These are phyloP conservation scores for Cyberlindnera veronae DNA, from an alignment of 805 yeast genomes.

Conservation along the genomic window DNA sequence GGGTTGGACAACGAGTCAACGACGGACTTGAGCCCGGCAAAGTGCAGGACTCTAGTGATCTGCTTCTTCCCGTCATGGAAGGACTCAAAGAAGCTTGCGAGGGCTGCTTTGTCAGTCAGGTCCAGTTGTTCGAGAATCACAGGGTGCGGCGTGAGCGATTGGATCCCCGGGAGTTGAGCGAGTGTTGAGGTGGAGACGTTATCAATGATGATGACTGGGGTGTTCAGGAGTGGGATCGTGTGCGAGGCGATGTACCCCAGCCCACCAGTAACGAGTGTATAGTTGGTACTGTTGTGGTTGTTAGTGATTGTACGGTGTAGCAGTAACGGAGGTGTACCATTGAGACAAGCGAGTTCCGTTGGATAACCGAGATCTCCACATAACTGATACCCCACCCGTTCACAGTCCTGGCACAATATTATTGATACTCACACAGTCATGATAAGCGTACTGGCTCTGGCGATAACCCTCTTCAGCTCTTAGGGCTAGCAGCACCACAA, in stretches of 20 bases:
- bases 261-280: conserved; percentile 65
- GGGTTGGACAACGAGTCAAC: conserved; percentile 74
- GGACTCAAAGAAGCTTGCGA: conserved; percentile 6
- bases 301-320: not conserved
- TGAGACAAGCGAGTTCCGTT: too few species aligned
- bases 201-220: conserved; percentile 70
- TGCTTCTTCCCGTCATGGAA: conserved; percentile 10
- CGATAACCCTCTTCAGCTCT: too few species aligned
- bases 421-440: too few species aligned
- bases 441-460: too few species aligned
- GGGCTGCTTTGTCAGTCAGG: conserved; percentile 4
- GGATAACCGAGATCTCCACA: too few species aligned
- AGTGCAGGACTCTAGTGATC: conserved; percentile 43
- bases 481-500: too few species aligned
- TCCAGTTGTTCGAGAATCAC: conserved; percentile 43
- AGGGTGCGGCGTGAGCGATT: conserved; percentile 42
- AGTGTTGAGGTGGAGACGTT: conserved; percentile 62
- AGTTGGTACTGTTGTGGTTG: conserved; percentile 6
- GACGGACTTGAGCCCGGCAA: conserved; percentile 82
- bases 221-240: conserved; percentile 59
- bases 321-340: not conserved
- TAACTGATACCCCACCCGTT: too few species aligned
- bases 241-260: conserved; percentile 88
- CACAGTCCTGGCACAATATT: too few species aligned
- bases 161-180: conserved; percentile 47